Evolutionary conservation across 305 asterid genomes (phyloP), one percentile per base, ranked within the genome.

Genomic region (Fraxinus ornus): DNA sequence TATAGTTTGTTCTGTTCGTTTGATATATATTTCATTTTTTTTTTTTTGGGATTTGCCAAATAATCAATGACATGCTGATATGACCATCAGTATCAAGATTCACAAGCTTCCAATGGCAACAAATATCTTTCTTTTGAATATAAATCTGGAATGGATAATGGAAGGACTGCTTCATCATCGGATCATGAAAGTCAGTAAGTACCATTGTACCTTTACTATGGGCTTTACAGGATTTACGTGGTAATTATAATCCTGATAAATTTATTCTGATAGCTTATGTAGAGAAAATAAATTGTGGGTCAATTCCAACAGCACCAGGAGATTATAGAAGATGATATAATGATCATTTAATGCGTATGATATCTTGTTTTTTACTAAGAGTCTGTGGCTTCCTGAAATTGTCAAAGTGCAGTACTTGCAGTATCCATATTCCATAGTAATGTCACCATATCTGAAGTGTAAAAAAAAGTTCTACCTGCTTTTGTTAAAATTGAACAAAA

Each of bases 101-200:
- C 95, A 78, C 93, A 91, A 85, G 84, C 91, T 87, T 75, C 87
- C 75, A 84, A 84, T 83, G 97, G 96, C 64, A 91, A 90, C 86
- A 93, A 93, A 85, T 93, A 86, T 82, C 79, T 84, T 22, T 95
- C 98, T 68, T 94, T 94, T 84, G 98, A 94, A 87, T 96, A 93
- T 88, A 93, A 88, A 90, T 88, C 95, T 78, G 97, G 95, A 82
- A 85, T 83, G 90, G 94, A 89, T 41, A 82, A 83, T 86, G 94
- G 92, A 77, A 91, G 90, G 85, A 94, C 88, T 85, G 92, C 91
- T 86, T 93, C 95, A 52, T 84, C 97, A 76, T 93, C 98, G 74
- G 98, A 97, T 86, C 94, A 60, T 80, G 99, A 94, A 86, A 97
- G 98, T 84, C 97, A 93, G 99, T 97, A 91, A 97, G 98, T 91